phyloP scores from a whole-genome alignment of 2,329 filamentous ascomycete species.

The Ilyonectria sp. region DNA sequence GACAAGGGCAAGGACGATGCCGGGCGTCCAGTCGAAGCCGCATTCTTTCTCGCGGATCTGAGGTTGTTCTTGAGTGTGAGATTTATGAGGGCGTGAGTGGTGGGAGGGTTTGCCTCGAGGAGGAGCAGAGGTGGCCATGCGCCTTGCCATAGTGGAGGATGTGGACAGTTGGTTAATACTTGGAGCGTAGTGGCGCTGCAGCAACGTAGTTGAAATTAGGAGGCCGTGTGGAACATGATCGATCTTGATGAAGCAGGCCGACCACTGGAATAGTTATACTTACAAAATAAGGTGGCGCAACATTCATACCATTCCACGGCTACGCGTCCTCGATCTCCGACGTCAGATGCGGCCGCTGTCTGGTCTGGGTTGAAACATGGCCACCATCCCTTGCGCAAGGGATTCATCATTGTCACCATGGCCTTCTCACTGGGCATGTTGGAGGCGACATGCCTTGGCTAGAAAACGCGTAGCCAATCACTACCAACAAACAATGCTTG shows the following conservation, averaged over 20 bases:
- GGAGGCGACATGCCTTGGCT: not conserved
- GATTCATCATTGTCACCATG: not conserved
- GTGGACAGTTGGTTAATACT: not conserved
- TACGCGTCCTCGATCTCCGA: not conserved
- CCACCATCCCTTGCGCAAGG: not conserved
- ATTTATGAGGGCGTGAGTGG: slow-evolving; percentile 13
- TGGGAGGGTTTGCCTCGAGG: slow-evolving; percentile 13
- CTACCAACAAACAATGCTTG: not conserved
- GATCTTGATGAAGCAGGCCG: too few relatives aligned
- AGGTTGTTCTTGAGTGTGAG: slow-evolving; percentile 50
- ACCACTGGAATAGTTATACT: not conserved
- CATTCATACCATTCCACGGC: not conserved
- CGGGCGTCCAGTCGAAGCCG: slow-evolving; percentile 60
- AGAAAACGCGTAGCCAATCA: not conserved
- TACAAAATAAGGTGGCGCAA: not conserved
- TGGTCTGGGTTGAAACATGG: slow-evolving; percentile 3
- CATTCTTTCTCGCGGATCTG: slow-evolving; percentile 51
- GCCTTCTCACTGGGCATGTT: not conserved
- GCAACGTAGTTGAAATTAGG: not conserved
- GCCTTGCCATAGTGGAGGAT: slow-evolving; percentile 34
- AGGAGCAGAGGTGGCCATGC: slow-evolving; percentile 33
- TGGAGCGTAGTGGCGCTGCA: not conserved
- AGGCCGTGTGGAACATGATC: not conserved
- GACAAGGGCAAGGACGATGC: slow-evolving; percentile 56
- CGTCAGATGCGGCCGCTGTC: not conserved